A percentile compares a stretch with the other conserved stretches of the same genome.
Evolutionary conservation across 2,329 filamentous ascomycete genomes (phyloP).

Genomic region (Uncinocarpus reesii): DNA sequence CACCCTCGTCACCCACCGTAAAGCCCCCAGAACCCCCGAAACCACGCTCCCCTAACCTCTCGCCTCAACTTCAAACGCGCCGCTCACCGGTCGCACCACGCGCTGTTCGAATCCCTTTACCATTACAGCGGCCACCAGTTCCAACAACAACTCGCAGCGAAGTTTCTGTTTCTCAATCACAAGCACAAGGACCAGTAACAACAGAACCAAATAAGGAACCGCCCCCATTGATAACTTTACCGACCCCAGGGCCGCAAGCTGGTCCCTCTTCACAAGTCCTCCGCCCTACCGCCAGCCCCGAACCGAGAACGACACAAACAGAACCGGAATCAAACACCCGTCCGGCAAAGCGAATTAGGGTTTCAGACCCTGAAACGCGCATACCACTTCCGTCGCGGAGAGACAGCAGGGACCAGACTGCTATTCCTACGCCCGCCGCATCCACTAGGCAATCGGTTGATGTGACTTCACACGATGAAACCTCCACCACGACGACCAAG

Average conservation of each 20-base stretch:
- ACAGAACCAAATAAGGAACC: not conserved
- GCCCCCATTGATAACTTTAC: not conserved
- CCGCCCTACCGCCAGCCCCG: slow-evolving; percentile 5
- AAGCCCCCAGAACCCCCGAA: not conserved
- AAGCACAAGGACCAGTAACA: not conserved
- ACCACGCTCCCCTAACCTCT: no score
- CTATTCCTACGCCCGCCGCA: slow-evolving; percentile 18
- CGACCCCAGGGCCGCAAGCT: not conserved
- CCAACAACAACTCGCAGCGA: slow-evolving; percentile 15
- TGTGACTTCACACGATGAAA: slow-evolving; percentile 14
- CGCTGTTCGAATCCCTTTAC: slow-evolving; percentile 1
- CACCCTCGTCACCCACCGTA: not conserved
- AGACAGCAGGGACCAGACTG: slow-evolving; percentile 4
- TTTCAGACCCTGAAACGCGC: slow-evolving; percentile 11
- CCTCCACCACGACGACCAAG: slow-evolving; percentile 14
- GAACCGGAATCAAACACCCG: slow-evolving; percentile 17
- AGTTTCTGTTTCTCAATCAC: slow-evolving; percentile 8
- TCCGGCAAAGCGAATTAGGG: slow-evolving; percentile 25
- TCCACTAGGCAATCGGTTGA: slow-evolving; percentile 11
- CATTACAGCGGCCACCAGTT: not conserved
- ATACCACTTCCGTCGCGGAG: not conserved
- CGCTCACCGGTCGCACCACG: not conserved
- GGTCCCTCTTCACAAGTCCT: not conserved
- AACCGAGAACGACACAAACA: not conserved
- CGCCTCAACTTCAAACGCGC: not conserved